Evolutionary conservation across 2,329 filamentous ascomycete genomes (phyloP), one percentile per base, ranked within the genome.

Genomic region (Elsinoe australis): DNA sequence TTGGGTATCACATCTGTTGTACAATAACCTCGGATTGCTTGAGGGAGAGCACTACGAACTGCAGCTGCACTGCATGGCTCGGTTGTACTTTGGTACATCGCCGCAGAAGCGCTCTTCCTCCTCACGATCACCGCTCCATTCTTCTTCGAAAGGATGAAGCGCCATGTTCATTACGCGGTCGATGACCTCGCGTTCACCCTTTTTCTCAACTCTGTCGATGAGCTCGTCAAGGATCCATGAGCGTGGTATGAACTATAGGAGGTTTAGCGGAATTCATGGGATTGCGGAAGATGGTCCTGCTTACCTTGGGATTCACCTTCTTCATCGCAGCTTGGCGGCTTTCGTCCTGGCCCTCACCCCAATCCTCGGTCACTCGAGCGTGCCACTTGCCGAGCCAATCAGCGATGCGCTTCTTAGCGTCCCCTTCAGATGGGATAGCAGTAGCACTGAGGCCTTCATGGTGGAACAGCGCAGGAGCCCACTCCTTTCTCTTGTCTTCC

Each of bases 171-270:
- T 87, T 18, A 92, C 74, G 22, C 82, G 74, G 9, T 78, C 72
- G 35, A 98, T 64, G 28, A 96, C 81, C 6, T 88, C 82, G 49
- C 86, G 74, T 59, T 98, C 89, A 2, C 81, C 79, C 45, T 82
- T 80, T 62, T 86, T 86, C 65, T 96, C 87, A 0, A 96, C 89
- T 7, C 87, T 78, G 36, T 84, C 79, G 55, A 98, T 96, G 10
- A 98, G 65, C 65, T 98, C 92, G 62, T 96, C 90, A 15, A 98
- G 72, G 45, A 98, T 79, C 89, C 90, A 98, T 14, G 85, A 82
- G 38, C 88, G 78, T 0, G 92, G 87, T 0, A 95, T 73, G 59
- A 98, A 98, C 69, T 77, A 48, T 38, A 15, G 36, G 17, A n/a
- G 8, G 7, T 35, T 33, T 22, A 21, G 15, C 1, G 12, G 14